Evolutionary conservation across 2,329 filamentous ascomycete species (phyloP).

Genomic region (Colletotrichum liriopes): DNA sequence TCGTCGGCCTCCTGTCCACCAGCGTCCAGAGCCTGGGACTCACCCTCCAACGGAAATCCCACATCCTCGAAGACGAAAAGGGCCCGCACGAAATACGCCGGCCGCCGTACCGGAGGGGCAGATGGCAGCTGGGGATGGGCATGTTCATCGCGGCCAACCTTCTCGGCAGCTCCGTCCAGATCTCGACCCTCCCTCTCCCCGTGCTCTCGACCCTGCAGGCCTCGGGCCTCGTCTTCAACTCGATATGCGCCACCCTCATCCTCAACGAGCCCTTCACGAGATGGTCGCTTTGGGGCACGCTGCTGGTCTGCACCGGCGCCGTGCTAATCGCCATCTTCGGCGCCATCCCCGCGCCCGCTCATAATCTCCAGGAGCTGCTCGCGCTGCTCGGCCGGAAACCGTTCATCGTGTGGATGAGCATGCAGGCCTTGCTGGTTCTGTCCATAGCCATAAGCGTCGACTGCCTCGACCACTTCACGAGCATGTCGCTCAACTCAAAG

Average conservation of each 20-base stretch:
- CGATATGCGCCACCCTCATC: constrained; percentile 94
- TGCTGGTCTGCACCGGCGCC: constrained; percentile 91
- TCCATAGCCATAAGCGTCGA: constrained; percentile 76
- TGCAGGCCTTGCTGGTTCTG: constrained; percentile 82
- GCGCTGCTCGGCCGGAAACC: constrained; percentile 79
- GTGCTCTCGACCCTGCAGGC: constrained; percentile 96
- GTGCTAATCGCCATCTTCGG: constrained; percentile 94
- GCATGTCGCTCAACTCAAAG: constrained; percentile 72
- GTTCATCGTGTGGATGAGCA: constrained; percentile 91
- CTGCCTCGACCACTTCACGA: constrained; percentile 66
- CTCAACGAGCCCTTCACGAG: constrained; percentile 94
- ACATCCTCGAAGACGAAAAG: constrained; percentile 97
- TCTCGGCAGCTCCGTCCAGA: constrained; percentile 95
- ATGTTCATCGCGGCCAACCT: constrained; percentile 98
- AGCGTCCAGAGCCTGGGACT: constrained; percentile 95
- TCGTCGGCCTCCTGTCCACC: constrained; percentile 94
- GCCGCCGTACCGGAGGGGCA: constrained; percentile 88
- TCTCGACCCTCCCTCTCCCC: constrained; percentile 93
- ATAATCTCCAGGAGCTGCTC: constrained; percentile 87
- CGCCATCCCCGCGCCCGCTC: constrained; percentile 92
- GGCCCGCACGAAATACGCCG: constrained; percentile 82
- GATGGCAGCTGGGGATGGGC: constrained; percentile 98
- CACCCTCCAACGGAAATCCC: constrained; percentile 97
- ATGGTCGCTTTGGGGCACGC: constrained; percentile 91
- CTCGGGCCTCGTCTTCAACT: constrained; percentile 97